Evolutionary conservation across 371 early-diverging fungal species (phyloP).

Genomic region (Rhizopus delemar): DNA sequence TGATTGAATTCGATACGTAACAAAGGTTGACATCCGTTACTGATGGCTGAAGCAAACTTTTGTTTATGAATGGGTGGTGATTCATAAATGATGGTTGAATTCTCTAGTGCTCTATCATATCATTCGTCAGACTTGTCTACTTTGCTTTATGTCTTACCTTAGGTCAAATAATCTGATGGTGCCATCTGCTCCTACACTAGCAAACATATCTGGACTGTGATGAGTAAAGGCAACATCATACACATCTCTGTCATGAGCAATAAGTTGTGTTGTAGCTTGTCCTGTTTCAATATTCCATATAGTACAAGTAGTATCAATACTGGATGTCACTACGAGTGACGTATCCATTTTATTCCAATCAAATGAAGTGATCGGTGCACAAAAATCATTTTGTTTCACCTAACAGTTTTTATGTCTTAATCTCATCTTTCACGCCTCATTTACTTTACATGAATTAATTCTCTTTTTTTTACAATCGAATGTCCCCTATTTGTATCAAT

Average conservation of each 20-base stretch:
- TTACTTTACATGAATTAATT: constrained; percentile 59
- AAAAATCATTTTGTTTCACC: constrained; percentile 66
- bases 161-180: constrained; percentile 95
- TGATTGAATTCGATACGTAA: constrained; percentile 87
- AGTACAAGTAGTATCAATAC: constrained; percentile 97
- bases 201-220: constrained; percentile 85
- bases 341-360: constrained; percentile 94
- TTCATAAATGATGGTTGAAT: constrained; percentile 96
- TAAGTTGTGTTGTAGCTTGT: constrained; percentile 94
- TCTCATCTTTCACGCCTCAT: background rate
- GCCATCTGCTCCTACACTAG: constrained; percentile 95
- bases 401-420: constrained; percentile 11
- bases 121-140: background rate
- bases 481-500: constrained; percentile 21
- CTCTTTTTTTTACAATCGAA: constrained; percentile 45
- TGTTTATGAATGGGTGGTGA: constrained; percentile 57
- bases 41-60: constrained; percentile 22
- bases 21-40: constrained; percentile 58
- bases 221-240: constrained; percentile 93
- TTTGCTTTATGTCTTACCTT: constrained; percentile 43
- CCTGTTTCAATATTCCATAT: constrained; percentile 94
- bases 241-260: constrained; percentile 96
- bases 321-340: constrained; percentile 81
- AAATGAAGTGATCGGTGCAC: constrained; percentile 92
- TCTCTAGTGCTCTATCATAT: constrained; percentile 68